Evolutionary conservation across 2,329 filamentous ascomycete genomes (phyloP), one percentile per base, ranked within the genome.

Genomic region (Zymoseptoria crescenta): DNA sequence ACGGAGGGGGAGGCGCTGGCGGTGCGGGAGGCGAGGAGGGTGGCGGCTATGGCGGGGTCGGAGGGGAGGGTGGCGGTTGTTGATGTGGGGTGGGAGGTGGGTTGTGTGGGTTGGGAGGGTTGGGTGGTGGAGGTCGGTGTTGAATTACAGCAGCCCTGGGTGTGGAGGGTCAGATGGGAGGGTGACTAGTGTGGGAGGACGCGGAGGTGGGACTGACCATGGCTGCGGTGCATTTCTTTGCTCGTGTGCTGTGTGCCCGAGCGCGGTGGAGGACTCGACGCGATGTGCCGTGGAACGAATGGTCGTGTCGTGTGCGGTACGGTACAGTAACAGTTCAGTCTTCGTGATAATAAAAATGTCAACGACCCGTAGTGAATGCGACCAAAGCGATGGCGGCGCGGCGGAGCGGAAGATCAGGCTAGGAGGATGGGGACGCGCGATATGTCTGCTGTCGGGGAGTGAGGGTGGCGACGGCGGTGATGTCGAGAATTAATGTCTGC

Each of bases 61-160:
- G 6, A 2, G 30, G 30, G 30, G 8, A 35, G 55, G 21, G 48
- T 8, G 48, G 29, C 16, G 56, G 27, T 35, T 16, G 52, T 41
- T 24, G 51, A 24, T 24, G 53, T n/a, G 28, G 49, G 21, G 29
- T 48, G 21, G 30, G 56, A 24, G 50, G 50, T 49, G 35, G 54
- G 16, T 1, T 35, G 29, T 4, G 54, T 21, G 35, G 7, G 7
- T 19, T 4, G 1, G 10, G 35, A 3, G 35, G 35, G 13, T 41
- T 41, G 35, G 35, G 54, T 16, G 41, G 54, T 8, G n/a, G 30
- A 28, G 41, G 54, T 49, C 4, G 41, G 24, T 49, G 54, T 50
- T 20, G 56, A 57, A 28, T 53, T 29, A 49, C 56, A 57, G 56
- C 56, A 57, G 41, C 56, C 56, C 56, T 57, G 35, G 5, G 16